These are phyloP conservation scores for Paramarasmius palmivorus DNA, from an alignment of 1,284 basidiomycete species.

Conservation along the genomic window DNA sequence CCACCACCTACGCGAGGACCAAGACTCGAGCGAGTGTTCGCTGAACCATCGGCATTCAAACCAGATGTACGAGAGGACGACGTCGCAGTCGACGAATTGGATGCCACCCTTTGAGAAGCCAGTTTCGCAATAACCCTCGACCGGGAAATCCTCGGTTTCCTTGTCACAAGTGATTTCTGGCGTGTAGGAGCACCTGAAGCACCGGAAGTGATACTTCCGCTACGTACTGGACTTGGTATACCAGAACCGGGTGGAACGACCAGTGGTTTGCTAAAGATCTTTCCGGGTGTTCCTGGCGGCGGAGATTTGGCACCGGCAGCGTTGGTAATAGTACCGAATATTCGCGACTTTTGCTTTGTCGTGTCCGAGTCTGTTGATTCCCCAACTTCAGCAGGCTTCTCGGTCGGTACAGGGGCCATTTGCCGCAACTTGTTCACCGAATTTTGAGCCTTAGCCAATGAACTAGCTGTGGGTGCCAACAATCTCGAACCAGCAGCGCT, in stretches of 20 bases:
- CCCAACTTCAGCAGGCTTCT: not conserved
- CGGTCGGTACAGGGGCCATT: not conserved
- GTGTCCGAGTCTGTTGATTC: not conserved
- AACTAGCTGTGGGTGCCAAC: slow-evolving; percentile 74
- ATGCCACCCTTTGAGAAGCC: slow-evolving; percentile 64
- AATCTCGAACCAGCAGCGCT: slow-evolving; percentile 51
- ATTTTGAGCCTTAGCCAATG: slow-evolving; percentile 58
- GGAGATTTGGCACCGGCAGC: slow-evolving; percentile 18
- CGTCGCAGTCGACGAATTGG: slow-evolving; percentile 11
- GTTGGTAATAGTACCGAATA: slow-evolving; percentile 39
- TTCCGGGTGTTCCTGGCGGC: slow-evolving; percentile 27
- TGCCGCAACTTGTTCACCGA: slow-evolving; percentile 5
- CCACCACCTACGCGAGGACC: slow-evolving; percentile 12
- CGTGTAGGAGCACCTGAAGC: slow-evolving; percentile 23
- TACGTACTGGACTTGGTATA: slow-evolving; percentile 34
- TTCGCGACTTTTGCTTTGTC: not conserved
- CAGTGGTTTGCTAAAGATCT: slow-evolving; percentile 58
- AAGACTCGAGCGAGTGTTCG: slow-evolving; percentile 16
- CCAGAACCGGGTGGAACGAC: slow-evolving; percentile 37
- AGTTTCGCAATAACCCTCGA: slow-evolving; percentile 75
- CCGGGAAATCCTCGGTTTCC: slow-evolving; percentile 74
- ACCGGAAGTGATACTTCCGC: slow-evolving; percentile 18
- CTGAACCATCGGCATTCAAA: slow-evolving; percentile 8
- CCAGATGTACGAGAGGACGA: not conserved
- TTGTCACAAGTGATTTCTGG: slow-evolving; percentile 44